phyloP scores from a whole-genome alignment of 164 flowering plant genomes.

The Dillenia suffruticosa region DNA sequence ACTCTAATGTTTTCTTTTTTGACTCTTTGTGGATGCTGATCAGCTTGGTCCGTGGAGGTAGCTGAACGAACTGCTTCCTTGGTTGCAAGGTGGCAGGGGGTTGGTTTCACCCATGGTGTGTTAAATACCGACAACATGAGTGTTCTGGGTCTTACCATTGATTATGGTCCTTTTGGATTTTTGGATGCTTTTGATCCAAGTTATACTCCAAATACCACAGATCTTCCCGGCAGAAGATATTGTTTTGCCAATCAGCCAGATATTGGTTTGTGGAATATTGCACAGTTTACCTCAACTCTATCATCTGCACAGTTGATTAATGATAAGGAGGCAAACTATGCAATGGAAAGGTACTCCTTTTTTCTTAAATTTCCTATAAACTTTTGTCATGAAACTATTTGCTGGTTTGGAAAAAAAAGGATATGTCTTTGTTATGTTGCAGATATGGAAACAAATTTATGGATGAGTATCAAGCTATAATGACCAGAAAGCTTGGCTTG shows the following conservation, averaged over 20 bases:
- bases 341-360: constrained; percentile 81
- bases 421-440: constrained; percentile 17
- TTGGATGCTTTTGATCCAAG: constrained; percentile 99
- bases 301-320: constrained; percentile 71
- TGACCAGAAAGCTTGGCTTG: constrained; percentile 86
- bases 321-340: constrained; percentile 86
- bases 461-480: constrained; percentile 96
- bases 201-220: constrained; percentile 96
- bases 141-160: constrained; percentile 91
- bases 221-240: constrained; percentile 98
- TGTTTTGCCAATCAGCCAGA: constrained; percentile 99
- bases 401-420: no score
- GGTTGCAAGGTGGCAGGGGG: constrained; percentile 97
- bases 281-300: constrained; percentile 75
- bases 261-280: constrained; percentile 92
- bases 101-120: constrained; percentile 98
- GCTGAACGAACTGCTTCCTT: constrained; percentile 95
- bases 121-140: constrained; percentile 98
- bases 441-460: constrained; percentile 95
- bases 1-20: no score
- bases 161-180: constrained; percentile 98
- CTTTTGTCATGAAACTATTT: no score
- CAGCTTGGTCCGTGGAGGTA: constrained; percentile 97
- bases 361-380: neutral
- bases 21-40: neutral